These are phyloP conservation scores for Dentipellis fragilis DNA, from an alignment of 768 basidiomycete genomes.

Conservation along the genomic window DNA sequence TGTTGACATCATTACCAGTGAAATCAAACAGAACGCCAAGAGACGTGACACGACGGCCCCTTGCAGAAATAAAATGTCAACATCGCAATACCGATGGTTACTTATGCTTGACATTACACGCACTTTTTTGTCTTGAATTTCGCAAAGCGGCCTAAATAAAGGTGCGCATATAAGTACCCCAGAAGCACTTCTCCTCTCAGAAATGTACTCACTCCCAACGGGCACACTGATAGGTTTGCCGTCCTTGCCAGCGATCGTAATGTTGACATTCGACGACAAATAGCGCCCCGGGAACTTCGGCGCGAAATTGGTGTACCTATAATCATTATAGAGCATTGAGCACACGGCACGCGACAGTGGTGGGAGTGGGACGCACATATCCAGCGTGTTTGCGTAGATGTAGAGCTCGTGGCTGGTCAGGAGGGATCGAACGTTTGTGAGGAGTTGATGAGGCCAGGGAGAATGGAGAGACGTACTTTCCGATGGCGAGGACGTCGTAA, in stretches of 20 bases:
- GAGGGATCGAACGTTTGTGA: neutral
- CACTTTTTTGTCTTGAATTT: slow-evolving; percentile 73
- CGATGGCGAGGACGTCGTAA: slow-evolving; percentile 77
- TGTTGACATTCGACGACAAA: slow-evolving; percentile 79
- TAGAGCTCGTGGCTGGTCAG: slow-evolving; percentile 70
- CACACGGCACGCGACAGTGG: neutral
- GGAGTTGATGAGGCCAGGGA: neutral
- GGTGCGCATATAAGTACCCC: neutral
- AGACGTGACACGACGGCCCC: slow-evolving; percentile 66
- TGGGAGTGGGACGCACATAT: slow-evolving; percentile 38
- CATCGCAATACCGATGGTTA: too few species aligned
- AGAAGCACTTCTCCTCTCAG: neutral
- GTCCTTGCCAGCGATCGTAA: slow-evolving; percentile 46
- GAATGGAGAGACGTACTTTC: slow-evolving; percentile 46
- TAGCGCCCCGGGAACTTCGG: slow-evolving; percentile 62
- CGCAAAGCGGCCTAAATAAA: slow-evolving; percentile 40
- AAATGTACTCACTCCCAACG: slow-evolving; percentile 28
- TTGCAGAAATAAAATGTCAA: slow-evolving; percentile 11
- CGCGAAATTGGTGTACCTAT: slow-evolving; percentile 39
- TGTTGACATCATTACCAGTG: slow-evolving; percentile 56
- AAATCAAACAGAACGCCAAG: slow-evolving; percentile 77
- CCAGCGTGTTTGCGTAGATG: slow-evolving; percentile 51
- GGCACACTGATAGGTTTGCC: slow-evolving; percentile 30
- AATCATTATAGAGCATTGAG: neutral
- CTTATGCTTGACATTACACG: slow-evolving; percentile 11